Evolutionary conservation across 2,329 filamentous ascomycete species (phyloP), one percentile per base, ranked within the genome.

Genomic region (Aspergillus hortae): DNA sequence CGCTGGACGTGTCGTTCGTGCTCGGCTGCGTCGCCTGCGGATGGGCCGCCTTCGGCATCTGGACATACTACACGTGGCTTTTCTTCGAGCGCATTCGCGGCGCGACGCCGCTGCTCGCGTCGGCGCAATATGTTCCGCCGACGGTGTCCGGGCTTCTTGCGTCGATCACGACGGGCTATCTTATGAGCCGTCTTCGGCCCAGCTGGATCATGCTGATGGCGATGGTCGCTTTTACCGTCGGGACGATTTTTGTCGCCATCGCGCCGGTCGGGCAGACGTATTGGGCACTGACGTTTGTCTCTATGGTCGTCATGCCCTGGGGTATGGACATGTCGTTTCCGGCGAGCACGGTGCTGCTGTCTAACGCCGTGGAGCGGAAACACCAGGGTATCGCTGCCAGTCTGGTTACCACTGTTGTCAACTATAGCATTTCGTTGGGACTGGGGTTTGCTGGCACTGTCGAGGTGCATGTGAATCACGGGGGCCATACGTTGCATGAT

Each of bases 281-380:
- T 68, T 89, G 86, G 86, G 74, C 73, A 15, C 80, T 86, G 55
- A 74, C 79, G 0, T 88, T 89, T 61, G 75, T 85, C 9, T 75
- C 75, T 3, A 73, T 82, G 4, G 21, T 87, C 3, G 61, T 88
- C 43, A 82, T 81, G 67, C 79, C 82, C 0, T 84, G 79, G 59
- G 83, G 83, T 2, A 84, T 87, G 79, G 84, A 88, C 63, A 86
- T 87, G 77, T 81, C 76, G 2, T 86, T 86, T 58, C 85, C 85
- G 0, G 80, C 83, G 0, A 82, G 81, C 0, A 85, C 78, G 0
- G 63, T 87, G 11, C 77, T 87, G 27, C 71, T 88, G 7, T 81
- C 78, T 27, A 79, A 86, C 56, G 71, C 71, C 2, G 71, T 79
- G 25, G 58, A 67, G 9, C 68, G 71, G 27, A 67, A 77, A 47